Evolutionary conservation across 2,329 filamentous ascomycete genomes (phyloP).

Genomic region (Xylaria digitata): DNA sequence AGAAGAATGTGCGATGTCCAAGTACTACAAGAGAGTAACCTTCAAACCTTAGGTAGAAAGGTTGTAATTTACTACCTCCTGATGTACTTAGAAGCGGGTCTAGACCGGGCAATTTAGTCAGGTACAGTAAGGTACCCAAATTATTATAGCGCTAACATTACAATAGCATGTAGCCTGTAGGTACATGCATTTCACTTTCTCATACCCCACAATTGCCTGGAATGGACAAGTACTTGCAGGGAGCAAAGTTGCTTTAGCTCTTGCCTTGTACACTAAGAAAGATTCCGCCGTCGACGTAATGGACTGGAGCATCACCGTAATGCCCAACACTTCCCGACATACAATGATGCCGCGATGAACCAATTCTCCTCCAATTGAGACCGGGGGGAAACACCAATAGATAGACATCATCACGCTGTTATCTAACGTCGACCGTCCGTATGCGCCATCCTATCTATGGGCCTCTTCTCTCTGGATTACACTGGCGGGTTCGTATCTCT

Average conservation of each 20-base stretch:
- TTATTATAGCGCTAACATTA: too few relatives aligned
- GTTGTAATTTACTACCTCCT: too few relatives aligned
- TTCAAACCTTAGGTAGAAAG: too few relatives aligned
- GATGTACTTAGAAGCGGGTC: not conserved
- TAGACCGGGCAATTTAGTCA: not conserved
- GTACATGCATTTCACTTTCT: too few relatives aligned
- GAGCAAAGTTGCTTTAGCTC: conserved; percentile 18
- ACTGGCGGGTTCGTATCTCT: too few relatives aligned
- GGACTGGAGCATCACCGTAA: too few relatives aligned
- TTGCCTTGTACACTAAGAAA: not conserved
- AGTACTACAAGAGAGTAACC: too few relatives aligned
- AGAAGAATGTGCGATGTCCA: too few relatives aligned
- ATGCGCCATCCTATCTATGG: not conserved
- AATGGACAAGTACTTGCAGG: conserved; percentile 6
- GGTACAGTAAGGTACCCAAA: too few relatives aligned
- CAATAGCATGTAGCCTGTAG: too few relatives aligned
- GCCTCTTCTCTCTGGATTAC: not conserved
- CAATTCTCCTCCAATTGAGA: not conserved
- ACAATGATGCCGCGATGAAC: not conserved
- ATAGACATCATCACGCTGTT: not conserved
- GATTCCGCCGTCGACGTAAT: conserved; percentile 34
- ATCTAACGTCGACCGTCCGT: not conserved
- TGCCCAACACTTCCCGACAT: not conserved
- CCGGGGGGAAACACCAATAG: not conserved
- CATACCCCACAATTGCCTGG: conserved; percentile 12